Evolutionary conservation across 345 rosid species (phyloP).

Genomic region (Lagerstroemia speciosa): DNA sequence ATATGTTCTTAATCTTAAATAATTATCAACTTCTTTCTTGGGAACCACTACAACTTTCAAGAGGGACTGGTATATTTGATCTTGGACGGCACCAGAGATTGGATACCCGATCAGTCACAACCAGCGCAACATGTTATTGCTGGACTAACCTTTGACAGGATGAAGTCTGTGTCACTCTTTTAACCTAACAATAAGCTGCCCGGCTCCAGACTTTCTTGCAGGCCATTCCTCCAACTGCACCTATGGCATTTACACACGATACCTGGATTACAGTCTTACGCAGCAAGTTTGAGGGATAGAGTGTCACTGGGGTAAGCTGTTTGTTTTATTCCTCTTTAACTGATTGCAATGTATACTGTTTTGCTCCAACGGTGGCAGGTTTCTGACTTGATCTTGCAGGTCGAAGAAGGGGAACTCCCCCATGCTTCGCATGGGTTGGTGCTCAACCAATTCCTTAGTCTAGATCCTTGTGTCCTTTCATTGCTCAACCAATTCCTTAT

Average conservation of each 20-base stretch:
- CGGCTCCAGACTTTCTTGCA: slow-evolving; percentile 15
- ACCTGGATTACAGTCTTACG: slow-evolving; percentile 97
- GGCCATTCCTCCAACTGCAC: slow-evolving; percentile 87
- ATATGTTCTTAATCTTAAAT: too few species aligned
- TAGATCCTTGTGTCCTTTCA: slow-evolving; percentile 9
- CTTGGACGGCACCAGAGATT: neutral
- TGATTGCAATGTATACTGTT: slow-evolving; percentile 12
- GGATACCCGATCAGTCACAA: neutral
- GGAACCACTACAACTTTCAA: too few species aligned
- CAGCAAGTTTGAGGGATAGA: slow-evolving; percentile 94
- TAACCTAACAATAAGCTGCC: neutral
- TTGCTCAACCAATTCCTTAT: neutral
- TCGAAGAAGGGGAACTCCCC: slow-evolving; percentile 96
- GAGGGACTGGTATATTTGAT: too few species aligned
- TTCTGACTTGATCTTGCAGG: slow-evolving; percentile 49
- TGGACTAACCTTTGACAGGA: neutral
- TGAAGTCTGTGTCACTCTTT: neutral
- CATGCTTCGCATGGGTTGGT: slow-evolving; percentile 96
- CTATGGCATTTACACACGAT: slow-evolving; percentile 94
- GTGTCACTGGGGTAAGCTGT: slow-evolving; percentile 91
- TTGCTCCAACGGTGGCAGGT: slow-evolving; percentile 6
- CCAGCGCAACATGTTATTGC: neutral
- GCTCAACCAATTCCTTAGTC: slow-evolving; percentile 2
- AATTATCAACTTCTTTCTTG: too few species aligned
- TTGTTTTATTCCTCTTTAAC: slow-evolving; percentile 15